phyloP scores from a whole-genome alignment of 2,329 filamentous ascomycete genomes.

The Grosmannia huntii region DNA sequence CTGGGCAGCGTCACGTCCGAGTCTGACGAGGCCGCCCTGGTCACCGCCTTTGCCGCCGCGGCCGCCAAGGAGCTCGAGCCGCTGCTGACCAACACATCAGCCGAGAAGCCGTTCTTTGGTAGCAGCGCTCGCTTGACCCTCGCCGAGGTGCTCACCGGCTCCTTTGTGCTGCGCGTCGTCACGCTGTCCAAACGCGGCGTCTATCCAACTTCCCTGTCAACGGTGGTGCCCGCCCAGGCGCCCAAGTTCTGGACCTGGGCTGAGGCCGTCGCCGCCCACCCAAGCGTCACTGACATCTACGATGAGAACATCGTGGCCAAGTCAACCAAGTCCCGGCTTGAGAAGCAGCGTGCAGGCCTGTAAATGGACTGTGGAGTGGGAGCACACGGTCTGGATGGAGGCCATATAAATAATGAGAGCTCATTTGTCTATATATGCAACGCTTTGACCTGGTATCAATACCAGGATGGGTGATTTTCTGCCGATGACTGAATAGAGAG shows the following conservation, averaged over 20 bases:
- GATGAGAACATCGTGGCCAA: slow-evolving; percentile 36
- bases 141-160: slow-evolving; percentile 59
- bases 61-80: slow-evolving; percentile 64
- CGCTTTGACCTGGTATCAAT: too few species aligned
- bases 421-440: background rate
- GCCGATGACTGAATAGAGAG: background rate
- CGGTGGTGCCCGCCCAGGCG: slow-evolving; percentile 31
- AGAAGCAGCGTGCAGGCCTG: slow-evolving; percentile 9
- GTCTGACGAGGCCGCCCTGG: slow-evolving; percentile 35
- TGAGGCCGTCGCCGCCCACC: slow-evolving; percentile 42
- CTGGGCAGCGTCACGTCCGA: slow-evolving; percentile 30
- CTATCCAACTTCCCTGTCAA: slow-evolving; percentile 24
- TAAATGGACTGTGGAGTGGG: background rate
- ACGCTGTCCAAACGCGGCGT: slow-evolving; percentile 40
- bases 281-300: slow-evolving; percentile 54
- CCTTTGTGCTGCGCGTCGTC: slow-evolving; percentile 52
- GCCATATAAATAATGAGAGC: background rate
- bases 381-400: too few species aligned
- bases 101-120: slow-evolving; percentile 44
- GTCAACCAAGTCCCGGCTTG: slow-evolving; percentile 10
- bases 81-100: slow-evolving; percentile 33
- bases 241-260: slow-evolving; percentile 60
- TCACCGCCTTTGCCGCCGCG: slow-evolving; percentile 37
- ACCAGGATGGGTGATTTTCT: background rate
- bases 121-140: slow-evolving; percentile 53